Evolutionary conservation across 176 grass and related monocot genomes (phyloP).

Genomic region (Bolboschoenus planiculmis): DNA sequence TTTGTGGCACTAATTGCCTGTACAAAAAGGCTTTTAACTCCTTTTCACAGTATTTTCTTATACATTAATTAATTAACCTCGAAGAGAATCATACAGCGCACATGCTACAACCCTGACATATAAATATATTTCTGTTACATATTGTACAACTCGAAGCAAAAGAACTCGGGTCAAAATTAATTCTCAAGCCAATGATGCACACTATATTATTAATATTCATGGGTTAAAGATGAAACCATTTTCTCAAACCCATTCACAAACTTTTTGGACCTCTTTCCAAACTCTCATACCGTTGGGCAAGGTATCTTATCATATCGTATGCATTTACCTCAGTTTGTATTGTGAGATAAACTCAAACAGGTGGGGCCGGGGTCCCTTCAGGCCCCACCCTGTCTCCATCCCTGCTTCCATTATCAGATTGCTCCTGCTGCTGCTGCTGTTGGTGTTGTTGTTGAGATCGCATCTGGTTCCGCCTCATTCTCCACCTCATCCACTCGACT

Average conservation of each 20-base stretch:
- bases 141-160: not conserved
- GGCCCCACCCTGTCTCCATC: not conserved
- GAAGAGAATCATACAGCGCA: not conserved
- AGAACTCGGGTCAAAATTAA: not conserved
- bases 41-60: not conserved
- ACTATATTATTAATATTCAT: not conserved
- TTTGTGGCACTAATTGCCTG: not conserved
- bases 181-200: not conserved
- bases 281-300: not conserved
- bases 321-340: not conserved
- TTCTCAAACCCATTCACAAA: not conserved
- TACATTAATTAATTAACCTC: not conserved
- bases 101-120: not conserved
- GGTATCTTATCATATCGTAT: not conserved
- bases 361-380: not conserved
- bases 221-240: not conserved
- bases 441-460: slow-evolving; percentile 21
- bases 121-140: not conserved
- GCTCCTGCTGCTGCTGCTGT: slow-evolving; percentile 27
- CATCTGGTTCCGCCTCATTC: slow-evolving; percentile 46
- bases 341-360: not conserved
- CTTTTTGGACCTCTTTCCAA: not conserved
- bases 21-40: not conserved
- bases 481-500: slow-evolving; percentile 75
- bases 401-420: slow-evolving; percentile 26